phyloP scores from a whole-genome alignment of 2,329 filamentous ascomycete species.

The Ciborinia camelliae region DNA sequence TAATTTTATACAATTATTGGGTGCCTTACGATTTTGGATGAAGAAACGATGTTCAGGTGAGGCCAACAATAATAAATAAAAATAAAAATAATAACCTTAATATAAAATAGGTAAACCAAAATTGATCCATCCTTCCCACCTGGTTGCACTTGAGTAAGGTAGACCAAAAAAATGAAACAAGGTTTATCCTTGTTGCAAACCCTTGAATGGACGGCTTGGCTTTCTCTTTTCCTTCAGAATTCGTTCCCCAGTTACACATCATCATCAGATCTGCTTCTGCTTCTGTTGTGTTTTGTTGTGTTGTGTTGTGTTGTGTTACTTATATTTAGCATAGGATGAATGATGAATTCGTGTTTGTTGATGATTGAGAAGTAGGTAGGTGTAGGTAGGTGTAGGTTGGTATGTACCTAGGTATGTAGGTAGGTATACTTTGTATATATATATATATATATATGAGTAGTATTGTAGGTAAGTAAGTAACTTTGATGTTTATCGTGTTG shows the following conservation, averaged over 20 bases:
- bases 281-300: background rate
- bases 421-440: too few relatives aligned
- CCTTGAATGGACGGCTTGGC: background rate
- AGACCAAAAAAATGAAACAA: background rate
- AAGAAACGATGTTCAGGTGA: too few relatives aligned
- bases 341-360: background rate
- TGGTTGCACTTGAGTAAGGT: too few relatives aligned
- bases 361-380: background rate
- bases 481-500: too few relatives aligned
- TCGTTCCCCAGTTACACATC: background rate
- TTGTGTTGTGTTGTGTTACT: background rate
- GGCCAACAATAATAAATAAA: too few relatives aligned
- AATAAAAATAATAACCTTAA: background rate
- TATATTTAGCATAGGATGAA: background rate
- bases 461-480: too few relatives aligned
- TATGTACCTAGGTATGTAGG: too few relatives aligned
- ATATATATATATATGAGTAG: too few relatives aligned
- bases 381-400: background rate
- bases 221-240: background rate
- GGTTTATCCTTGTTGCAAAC: background rate
- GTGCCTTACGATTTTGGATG: background rate
- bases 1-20: too few relatives aligned
- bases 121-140: too few relatives aligned
- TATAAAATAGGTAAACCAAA: too few relatives aligned
- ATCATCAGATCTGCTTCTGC: conserved; percentile 6